Base-by-base conservation (phyloP, 768 basidiomycete species). In the Serendipita sp. region DNA sequence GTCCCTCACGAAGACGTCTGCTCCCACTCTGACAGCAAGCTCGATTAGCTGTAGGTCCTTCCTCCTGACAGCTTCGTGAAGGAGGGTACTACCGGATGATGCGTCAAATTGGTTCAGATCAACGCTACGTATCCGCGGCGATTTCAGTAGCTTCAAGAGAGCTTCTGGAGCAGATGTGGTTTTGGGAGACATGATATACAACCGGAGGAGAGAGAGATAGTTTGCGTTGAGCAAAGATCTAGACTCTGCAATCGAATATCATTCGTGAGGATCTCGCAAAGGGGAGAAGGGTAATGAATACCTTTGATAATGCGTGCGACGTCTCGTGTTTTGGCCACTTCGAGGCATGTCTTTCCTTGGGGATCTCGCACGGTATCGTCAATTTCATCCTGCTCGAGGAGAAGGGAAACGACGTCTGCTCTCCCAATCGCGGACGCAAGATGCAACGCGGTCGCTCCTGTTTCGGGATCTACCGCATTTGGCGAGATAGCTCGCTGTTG, bases 1-100 rank as follows among this genome's bases (percentile, higher is more conserved):
- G 73, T 95, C 87, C 3, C 91, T 78, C 1, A 87, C 85, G 70
- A 94, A 94, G 3, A 94, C 87, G 70, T 94, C 91, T 0, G 90
- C 91, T 0, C 92, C 92, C 6, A 87, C 86, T 27, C 86, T 81
- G 1, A 93, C 82, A 0, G 84, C 86, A n/a, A 91, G 79, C 69
- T 95, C 89, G 31, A 95, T 82, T 18, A 95, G 74, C 3, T 83
- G 78, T 23, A 95, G 74, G 70, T 96, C 91, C 65, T 86, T 85
- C 15, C 91, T 79, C 40, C 81, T 77, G 0, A 89, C 88, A 0
- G 92, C 91, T 72, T 94, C 93, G 67, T 97, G 94, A 0, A 97
- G 77, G 3, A 96, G 73, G 0, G 88, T 83, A 2, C 80, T 79
- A 0, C 93, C 92, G 1, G 84, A 80, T n/a, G 79, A 77, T 60